phyloP scores from a whole-genome alignment of 179 eudicot genomes.

The Dionaea muscipula region DNA sequence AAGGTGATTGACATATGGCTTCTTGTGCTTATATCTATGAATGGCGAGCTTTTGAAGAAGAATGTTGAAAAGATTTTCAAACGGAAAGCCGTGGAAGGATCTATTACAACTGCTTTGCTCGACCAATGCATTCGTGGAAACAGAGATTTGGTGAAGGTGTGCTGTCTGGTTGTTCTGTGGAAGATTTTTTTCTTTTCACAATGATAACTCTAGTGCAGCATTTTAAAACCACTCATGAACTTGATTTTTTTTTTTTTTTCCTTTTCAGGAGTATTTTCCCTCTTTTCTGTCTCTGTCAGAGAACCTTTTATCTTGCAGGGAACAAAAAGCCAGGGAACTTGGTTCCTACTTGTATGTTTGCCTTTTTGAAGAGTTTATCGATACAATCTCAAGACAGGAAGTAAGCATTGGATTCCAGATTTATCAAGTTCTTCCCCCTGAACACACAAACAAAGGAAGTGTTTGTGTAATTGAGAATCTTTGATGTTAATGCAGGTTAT shows the following conservation, averaged over 20 bases:
- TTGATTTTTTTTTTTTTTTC: neutral
- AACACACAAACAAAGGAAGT: neutral
- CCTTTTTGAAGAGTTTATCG: conserved; percentile 34
- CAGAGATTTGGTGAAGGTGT: conserved; percentile 39
- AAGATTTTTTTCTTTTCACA: neutral
- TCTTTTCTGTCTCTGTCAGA: conserved; percentile 36
- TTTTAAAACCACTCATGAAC: conserved; percentile 2
- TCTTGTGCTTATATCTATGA: conserved; percentile 36
- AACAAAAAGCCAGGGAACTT: conserved; percentile 28
- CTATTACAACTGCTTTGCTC: conserved; percentile 28
- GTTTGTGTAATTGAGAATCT: neutral
- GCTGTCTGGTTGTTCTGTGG: neutral
- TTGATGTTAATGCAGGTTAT: conserved; percentile 22
- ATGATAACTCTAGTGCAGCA: neutral
- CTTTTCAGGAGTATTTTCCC: conserved; percentile 31
- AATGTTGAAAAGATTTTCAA: conserved; percentile 37
- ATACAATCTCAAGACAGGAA: conserved; percentile 46
- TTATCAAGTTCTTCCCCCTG: neutral
- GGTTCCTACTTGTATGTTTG: conserved; percentile 31
- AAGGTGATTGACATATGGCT: conserved; percentile 51
- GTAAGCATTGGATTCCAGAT: conserved; percentile 18
- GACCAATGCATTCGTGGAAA: conserved; percentile 37
- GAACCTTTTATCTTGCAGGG: conserved; percentile 35
- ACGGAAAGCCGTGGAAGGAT: conserved; percentile 40
- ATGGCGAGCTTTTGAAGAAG: conserved; percentile 33